phyloP scores from a whole-genome alignment of 2,329 filamentous ascomycete species.

The Mycocentrospora acerina region DNA sequence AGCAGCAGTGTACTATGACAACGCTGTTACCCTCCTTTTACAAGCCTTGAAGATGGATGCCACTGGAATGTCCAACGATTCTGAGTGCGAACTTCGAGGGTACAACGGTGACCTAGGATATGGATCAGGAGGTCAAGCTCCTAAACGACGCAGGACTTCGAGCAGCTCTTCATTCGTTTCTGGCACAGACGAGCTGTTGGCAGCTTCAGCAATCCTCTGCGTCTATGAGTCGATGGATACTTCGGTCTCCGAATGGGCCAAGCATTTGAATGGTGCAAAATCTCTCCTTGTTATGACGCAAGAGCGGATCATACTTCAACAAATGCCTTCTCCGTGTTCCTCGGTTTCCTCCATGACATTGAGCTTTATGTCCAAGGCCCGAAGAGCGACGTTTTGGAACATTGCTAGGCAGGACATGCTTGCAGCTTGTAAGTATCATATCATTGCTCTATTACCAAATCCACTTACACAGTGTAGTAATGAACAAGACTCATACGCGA shows the following conservation, averaged over 20 bases:
- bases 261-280: constrained; percentile 66
- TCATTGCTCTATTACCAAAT: not conserved
- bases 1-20: constrained; percentile 62
- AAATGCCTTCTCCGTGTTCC: constrained; percentile 44
- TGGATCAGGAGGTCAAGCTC: constrained; percentile 16
- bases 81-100: constrained; percentile 25
- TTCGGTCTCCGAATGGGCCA: constrained; percentile 62
- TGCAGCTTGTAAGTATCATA: constrained; percentile 55
- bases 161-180: constrained; percentile 43
- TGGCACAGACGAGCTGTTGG: constrained; percentile 62
- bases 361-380: constrained; percentile 52
- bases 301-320: constrained; percentile 50
- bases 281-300: constrained; percentile 60
- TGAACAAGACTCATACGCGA: constrained; percentile 62
- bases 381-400: constrained; percentile 66
- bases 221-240: constrained; percentile 70
- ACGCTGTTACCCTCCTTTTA: constrained; percentile 53
- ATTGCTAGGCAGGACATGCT: constrained; percentile 67
- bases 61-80: constrained; percentile 30
- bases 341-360: constrained; percentile 25
- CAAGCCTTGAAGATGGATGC: constrained; percentile 39
- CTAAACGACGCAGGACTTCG: constrained; percentile 47
- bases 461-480: constrained; percentile 40
- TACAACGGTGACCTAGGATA: constrained; percentile 9
- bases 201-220: constrained; percentile 66